Percentiles rank a stretch among this genome's conserved stretches.
phyloP scores from a whole-genome alignment of 164 flowering plant species.

The Houttuynia cordata region DNA sequence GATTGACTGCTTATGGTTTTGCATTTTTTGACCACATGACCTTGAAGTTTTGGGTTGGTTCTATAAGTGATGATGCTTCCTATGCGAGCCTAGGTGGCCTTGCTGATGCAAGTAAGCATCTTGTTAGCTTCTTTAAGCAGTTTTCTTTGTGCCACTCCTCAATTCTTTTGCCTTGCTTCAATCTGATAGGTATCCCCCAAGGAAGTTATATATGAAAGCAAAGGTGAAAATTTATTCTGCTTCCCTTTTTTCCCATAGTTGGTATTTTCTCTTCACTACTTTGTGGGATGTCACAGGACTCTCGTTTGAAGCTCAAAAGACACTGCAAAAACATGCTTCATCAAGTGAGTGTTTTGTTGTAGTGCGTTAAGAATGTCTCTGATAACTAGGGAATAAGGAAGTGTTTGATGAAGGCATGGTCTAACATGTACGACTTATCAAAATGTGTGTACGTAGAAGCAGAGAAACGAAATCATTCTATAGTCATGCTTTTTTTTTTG shows the following conservation, averaged over 20 bases:
- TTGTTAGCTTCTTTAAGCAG: background rate
- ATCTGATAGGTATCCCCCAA: constrained; percentile 63
- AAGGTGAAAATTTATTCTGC: constrained; percentile 34
- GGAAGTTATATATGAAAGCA: constrained; percentile 75
- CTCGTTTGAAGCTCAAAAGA: constrained; percentile 74
- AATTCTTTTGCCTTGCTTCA: constrained; percentile 6
- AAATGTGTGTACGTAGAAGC: too few species aligned
- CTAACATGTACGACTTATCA: too few species aligned
- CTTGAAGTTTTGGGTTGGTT: constrained; percentile 84
- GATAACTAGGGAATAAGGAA: too few species aligned
- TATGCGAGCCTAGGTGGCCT: constrained; percentile 76
- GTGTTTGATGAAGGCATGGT: too few species aligned
- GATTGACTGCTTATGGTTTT: constrained; percentile 57
- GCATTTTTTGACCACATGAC: constrained; percentile 94
- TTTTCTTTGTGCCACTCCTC: background rate
- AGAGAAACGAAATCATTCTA: too few species aligned
- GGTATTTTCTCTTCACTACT: background rate
- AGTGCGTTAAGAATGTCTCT: too few species aligned
- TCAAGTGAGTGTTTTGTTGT: constrained; percentile 44
- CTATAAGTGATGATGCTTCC: constrained; percentile 78
- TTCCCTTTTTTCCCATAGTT: background rate
- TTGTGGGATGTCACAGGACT: constrained; percentile 38
- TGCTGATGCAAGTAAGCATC: constrained; percentile 76
- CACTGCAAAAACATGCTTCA: constrained; percentile 62
- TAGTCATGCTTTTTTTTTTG: too few species aligned